phyloP scores from a whole-genome alignment of 768 basidiomycete genomes.

The Inosperma sp. region DNA sequence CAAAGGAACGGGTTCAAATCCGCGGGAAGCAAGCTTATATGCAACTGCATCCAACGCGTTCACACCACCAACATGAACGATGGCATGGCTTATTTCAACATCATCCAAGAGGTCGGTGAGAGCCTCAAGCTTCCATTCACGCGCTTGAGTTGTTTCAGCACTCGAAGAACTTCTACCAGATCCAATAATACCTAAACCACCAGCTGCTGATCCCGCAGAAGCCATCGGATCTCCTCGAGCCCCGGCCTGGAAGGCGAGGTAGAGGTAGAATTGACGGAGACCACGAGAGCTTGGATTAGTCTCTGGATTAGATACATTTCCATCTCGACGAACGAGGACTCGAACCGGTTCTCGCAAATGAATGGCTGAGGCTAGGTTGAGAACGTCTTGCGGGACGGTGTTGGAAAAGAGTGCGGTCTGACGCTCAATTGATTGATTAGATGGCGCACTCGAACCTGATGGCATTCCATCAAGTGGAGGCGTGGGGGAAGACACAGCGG shows the following conservation, averaged over 20 bases:
- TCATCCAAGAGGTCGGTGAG: slow-evolving; percentile 88
- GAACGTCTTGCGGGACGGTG: slow-evolving; percentile 95
- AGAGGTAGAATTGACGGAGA: slow-evolving; percentile 93
- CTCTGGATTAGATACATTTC: slow-evolving; percentile 70
- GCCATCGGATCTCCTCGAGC: slow-evolving; percentile 56
- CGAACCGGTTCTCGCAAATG: slow-evolving; percentile 94
- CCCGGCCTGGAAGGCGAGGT: slow-evolving; percentile 89
- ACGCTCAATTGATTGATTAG: slow-evolving; percentile 53
- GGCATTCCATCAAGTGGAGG: slow-evolving; percentile 29
- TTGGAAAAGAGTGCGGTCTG: slow-evolving; percentile 96
- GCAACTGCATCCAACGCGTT: slow-evolving; percentile 83
- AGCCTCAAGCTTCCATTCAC: slow-evolving; percentile 95
- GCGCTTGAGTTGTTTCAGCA: slow-evolving; percentile 79
- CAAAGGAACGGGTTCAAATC: slow-evolving; percentile 83
- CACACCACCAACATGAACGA: slow-evolving; percentile 88
- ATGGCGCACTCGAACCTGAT: slow-evolving; percentile 23
- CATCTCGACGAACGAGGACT: slow-evolving; percentile 92
- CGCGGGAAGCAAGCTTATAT: slow-evolving; percentile 82
- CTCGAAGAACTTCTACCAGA: slow-evolving; percentile 80
- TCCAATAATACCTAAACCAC: slow-evolving; percentile 85
- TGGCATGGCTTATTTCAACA: slow-evolving; percentile 70
- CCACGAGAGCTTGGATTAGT: slow-evolving; percentile 68
- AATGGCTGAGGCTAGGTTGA: slow-evolving; percentile 90
- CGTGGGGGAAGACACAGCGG: slow-evolving; percentile 47
- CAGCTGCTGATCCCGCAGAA: slow-evolving; percentile 38